A percentile compares a stretch with the other conserved stretches of the same genome.
Conservation (phyloP, 2,329 filamentous ascomycete genomes). For the Microcyclospora tardicrescens region DNA sequence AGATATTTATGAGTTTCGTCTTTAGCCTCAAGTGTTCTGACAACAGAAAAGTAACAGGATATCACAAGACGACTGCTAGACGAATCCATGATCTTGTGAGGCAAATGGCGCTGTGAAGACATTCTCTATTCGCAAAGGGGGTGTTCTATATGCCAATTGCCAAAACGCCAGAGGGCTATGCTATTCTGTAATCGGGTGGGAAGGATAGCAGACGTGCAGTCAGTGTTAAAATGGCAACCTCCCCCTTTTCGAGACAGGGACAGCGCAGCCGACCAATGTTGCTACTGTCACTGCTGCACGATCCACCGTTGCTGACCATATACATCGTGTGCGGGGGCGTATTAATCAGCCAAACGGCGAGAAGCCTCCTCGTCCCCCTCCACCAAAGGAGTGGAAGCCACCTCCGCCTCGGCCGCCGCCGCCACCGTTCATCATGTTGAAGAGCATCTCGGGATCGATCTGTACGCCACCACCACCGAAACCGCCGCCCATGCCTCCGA, state of each 20-base stretch:
- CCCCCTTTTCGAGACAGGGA: too few relatives aligned
- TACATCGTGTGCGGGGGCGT: neutral
- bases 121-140: neutral
- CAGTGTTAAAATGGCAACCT: too few relatives aligned
- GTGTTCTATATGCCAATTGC: neutral
- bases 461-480: conserved; percentile 33
- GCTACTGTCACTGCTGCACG: neutral
- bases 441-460: conserved; percentile 66
- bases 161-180: neutral
- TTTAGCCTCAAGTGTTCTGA: too few relatives aligned
- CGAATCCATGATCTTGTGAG: neutral
- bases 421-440: conserved; percentile 68
- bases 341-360: conserved; percentile 3
- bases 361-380: conserved; percentile 6
- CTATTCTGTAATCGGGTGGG: neutral
- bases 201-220: neutral
- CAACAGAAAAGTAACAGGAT: neutral
- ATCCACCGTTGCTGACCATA: neutral
- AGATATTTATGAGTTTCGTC: too few relatives aligned
- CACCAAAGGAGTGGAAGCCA: conserved; percentile 34
- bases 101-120: neutral
- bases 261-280: too few relatives aligned
- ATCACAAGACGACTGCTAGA: neutral
- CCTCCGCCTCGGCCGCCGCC: conserved; percentile 40
- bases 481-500: conserved; percentile 31